Base-by-base conservation (phyloP, 805 yeast genomes). In the Lachancea lanzarotensis region DNA sequence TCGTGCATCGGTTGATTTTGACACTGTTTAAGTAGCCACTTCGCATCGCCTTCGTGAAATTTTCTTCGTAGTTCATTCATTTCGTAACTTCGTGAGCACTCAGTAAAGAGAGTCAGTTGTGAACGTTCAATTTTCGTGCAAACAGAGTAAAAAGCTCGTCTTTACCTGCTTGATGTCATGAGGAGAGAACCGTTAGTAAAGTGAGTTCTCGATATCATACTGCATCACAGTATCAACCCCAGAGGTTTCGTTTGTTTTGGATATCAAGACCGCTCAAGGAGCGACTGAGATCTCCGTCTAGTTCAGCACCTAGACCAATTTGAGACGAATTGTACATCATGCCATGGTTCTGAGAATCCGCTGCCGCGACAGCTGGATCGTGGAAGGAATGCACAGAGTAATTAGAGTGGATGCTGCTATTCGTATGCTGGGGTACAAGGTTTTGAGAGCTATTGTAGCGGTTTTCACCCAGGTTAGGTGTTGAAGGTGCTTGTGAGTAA, bases 381-480 rank as follows among this genome's bases (percentile, higher is more conserved):
- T 54, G 60, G 38, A 46, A 56, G 7, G 68, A 63, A 22, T 63
- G 65, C 16, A 55, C 37, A 2, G 67, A 63, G 30, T 55, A 59
- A 40, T 60, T 60, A 1, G 69, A 62, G 34, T 63, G 67, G 3
- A 60, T 49, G 2, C 66, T 62, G 3, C 67, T 66, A 40, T 60
- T 56, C 3, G 68, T 63, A 37, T 62, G 55, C 45, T 65, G 68
- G 6, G 66, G 59, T 17, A 46, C 47, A 33, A 58, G 45, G 25
- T 48, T 43, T 32, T 54, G 60, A 2, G 50, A 25, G 26, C 33
- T 40, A 16, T 35, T 41, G 40, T 18, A 39, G 15, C 46, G 42
- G 18, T 17, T 33, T 12, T 47, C 50, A 31, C 35, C 38, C 35
- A 44, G 13, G 20, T 40, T 45, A 11, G 50, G 50, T 3, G 50